Evolutionary conservation across 2,329 filamentous ascomycete genomes (phyloP).

Genomic region (Botrytis porri): DNA sequence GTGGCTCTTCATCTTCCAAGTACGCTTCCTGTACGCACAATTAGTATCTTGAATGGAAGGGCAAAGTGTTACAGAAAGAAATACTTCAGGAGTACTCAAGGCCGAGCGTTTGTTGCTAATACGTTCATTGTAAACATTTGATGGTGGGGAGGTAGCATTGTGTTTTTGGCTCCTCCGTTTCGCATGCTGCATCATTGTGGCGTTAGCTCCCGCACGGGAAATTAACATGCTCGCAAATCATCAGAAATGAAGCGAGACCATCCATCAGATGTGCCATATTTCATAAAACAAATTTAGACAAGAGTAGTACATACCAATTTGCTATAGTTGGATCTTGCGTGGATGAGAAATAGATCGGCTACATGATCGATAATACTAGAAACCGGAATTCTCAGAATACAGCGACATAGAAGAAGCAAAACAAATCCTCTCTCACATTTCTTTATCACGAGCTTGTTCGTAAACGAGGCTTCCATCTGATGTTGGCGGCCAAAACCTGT

Average conservation of each 20-base stretch:
- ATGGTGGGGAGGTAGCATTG: not conserved
- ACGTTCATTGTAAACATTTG: slow-evolving; percentile 3
- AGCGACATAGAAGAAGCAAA: not conserved
- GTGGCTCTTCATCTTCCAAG: slow-evolving; percentile 7
- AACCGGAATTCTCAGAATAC: not conserved
- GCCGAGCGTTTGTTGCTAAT: not conserved
- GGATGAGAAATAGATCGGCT: slow-evolving; percentile 17
- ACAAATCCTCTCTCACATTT: slow-evolving; percentile 5
- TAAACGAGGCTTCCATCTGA: slow-evolving; percentile 13
- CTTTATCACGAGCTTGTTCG: slow-evolving; percentile 5
- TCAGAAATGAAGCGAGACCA: not conserved
- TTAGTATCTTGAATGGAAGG: not conserved
- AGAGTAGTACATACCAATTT: slow-evolving; percentile 8
- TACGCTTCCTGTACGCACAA: slow-evolving; percentile 2
- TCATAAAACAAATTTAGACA: not conserved
- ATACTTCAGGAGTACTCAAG: not conserved
- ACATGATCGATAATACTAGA: slow-evolving; percentile 15
- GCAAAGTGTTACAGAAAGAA: not conserved
- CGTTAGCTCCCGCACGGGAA: slow-evolving; percentile 16
- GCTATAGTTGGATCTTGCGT: slow-evolving; percentile 15
- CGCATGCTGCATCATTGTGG: slow-evolving; percentile 13
- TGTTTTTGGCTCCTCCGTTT: slow-evolving; percentile 8
- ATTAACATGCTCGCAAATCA: slow-evolving; percentile 3
- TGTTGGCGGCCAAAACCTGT: slow-evolving; percentile 15
- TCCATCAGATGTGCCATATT: not conserved